Percentiles rank a stretch among this genome's conserved stretches.
Conservation (phyloP, 768 basidiomycete species). For the Trametes coccinea region DNA sequence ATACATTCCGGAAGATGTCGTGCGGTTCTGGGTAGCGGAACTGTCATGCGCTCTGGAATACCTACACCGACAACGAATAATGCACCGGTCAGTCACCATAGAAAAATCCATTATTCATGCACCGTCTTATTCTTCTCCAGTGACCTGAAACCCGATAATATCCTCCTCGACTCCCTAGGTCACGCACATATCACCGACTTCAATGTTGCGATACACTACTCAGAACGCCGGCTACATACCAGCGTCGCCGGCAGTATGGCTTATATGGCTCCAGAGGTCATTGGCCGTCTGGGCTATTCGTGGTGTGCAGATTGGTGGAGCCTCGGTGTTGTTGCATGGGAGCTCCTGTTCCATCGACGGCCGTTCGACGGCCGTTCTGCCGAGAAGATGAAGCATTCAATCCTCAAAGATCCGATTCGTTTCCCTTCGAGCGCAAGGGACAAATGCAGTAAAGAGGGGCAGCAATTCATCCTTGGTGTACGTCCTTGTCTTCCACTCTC, state of each 20-base stretch:
- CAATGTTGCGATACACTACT: constrained; percentile 98
- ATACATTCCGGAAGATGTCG: constrained; percentile 65
- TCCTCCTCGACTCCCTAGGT: constrained; percentile 88
- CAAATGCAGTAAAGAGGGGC: constrained; percentile 65
- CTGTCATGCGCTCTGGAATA: constrained; percentile 83
- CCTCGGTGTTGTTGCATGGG: constrained; percentile 86
- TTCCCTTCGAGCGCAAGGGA: constrained; percentile 71
- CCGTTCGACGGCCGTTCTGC: constrained; percentile 91
- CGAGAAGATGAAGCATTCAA: constrained; percentile 86
- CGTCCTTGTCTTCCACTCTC: constrained; percentile 29
- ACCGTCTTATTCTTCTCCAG: constrained; percentile 41
- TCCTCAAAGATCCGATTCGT: constrained; percentile 73
- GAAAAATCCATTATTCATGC: not conserved
- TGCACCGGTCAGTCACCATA: constrained; percentile 73
- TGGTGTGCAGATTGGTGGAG: constrained; percentile 98
- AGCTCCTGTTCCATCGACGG: constrained; percentile 78
- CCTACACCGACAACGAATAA: constrained; percentile 88
- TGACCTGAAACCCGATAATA: constrained; percentile 97
- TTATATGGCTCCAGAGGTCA: constrained; percentile 99
- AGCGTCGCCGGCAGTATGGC: constrained; percentile 98
- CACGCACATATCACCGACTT: constrained; percentile 98
- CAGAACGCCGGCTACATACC: constrained; percentile 82
- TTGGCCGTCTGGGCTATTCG: constrained; percentile 88
- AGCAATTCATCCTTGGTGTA: constrained; percentile 68
- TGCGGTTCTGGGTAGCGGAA: constrained; percentile 90